Base-by-base conservation (phyloP, 2,329 filamentous ascomycete genomes). In the Talaromyces pinophilus region DNA sequence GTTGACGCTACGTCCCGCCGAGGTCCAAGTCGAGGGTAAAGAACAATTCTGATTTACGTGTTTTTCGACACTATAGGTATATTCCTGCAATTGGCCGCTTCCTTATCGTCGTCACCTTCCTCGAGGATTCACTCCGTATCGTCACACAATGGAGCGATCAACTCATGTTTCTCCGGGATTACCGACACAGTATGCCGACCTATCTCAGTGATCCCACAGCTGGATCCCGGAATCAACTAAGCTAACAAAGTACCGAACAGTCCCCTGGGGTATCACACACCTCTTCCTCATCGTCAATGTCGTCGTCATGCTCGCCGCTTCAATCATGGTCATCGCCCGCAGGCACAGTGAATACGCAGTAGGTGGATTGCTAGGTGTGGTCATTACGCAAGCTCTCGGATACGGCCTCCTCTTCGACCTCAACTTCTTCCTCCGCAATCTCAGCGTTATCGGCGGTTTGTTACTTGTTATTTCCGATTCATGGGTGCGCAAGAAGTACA, bases 371-470 rank as follows among this genome's bases (percentile, higher is more conserved):
- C 91, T 97, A 78, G 90, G 84, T 63, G 95, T 99, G 63, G 94
- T 99, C 62, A 81, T 99, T 69, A 90, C 93, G 40, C 95, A 99
- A 82, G 95, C 94, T 22, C 87, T 99, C 65, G 95, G 95, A 73
- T 99, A 99, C 79, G 95, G 95, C 67, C 87, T 99, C 69, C 97
- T 99, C 80, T 98, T 99, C 80, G 95, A 99, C 81, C 87, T 98
- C 77, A 99, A 98, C 88, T 99, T 99, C 86, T 99, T 99, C 89
- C 90, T 99, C 70, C 93, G 95, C 82, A 99, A 99, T 79, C 85
- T 99, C 69, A 97, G 93, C 71, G 95, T 99, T 74, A 94, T 98
- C 84, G 95, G 95, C 73, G 95, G 95, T 68, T 87, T 99, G 54
- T 86, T 99, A 73, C 98, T 99, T 95, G 95, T 99, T 22, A 86